These are phyloP conservation scores for Pythium periplocum DNA, from an alignment of 352 stramenopile genomes.

Conservation along the genomic window DNA sequence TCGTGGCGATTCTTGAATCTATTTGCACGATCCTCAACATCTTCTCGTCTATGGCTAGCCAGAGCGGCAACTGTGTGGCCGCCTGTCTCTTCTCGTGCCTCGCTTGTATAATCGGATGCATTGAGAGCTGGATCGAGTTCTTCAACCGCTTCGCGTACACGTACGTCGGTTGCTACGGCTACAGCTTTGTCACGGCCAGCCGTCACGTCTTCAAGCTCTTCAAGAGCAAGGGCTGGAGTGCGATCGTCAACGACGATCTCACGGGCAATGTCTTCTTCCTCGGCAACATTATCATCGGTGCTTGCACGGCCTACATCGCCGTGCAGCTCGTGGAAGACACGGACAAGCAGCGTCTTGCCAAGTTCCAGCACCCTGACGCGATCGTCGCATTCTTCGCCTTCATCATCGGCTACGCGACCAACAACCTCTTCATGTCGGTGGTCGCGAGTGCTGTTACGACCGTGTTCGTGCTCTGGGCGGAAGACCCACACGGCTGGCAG, in stretches of 20 bases:
- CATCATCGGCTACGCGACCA: constrained; percentile 66
- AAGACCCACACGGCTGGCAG: constrained; percentile 74
- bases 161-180: constrained; percentile 86
- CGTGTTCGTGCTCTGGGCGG: constrained; percentile 80
- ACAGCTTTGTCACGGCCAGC: constrained; percentile 77
- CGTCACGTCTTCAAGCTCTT: constrained; percentile 80
- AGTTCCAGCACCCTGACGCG: constrained; percentile 60
- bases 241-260: constrained; percentile 88
- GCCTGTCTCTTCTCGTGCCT: constrained; percentile 61
- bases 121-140: constrained; percentile 84
- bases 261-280: constrained; percentile 83
- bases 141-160: constrained; percentile 89
- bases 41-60: constrained; percentile 47
- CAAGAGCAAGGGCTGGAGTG: constrained; percentile 72
- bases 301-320: constrained; percentile 55
- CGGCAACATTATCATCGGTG: constrained; percentile 72
- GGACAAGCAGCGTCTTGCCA: constrained; percentile 45
- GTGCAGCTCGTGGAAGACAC: constrained; percentile 42
- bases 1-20: constrained; percentile 89
- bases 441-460: constrained; percentile 73
- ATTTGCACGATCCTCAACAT: constrained; percentile 62
- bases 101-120: constrained; percentile 71
- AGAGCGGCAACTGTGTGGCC: constrained; percentile 73
- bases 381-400: constrained; percentile 73
- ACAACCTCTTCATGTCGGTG: constrained; percentile 71